A percentile compares a stretch with the other conserved stretches of the same genome.
Conservation (phyloP, 257 asterid genomes). For the Lantana camara region DNA sequence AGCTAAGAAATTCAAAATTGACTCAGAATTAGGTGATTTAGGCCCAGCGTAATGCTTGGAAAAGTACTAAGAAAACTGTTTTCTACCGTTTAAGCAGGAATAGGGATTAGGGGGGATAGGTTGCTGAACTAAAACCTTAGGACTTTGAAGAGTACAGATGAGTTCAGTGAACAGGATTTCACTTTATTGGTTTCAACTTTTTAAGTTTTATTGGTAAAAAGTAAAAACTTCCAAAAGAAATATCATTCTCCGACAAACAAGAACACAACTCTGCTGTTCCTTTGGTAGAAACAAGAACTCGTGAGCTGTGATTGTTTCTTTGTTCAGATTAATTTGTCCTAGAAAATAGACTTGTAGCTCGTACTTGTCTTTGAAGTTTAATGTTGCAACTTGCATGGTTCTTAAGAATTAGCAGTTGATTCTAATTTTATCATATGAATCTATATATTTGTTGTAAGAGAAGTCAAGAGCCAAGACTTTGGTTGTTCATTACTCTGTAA, state of each 20-base stretch:
- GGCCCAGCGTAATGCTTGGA: not conserved
- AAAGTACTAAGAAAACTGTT: too few relatives aligned
- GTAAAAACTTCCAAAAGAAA: too few relatives aligned
- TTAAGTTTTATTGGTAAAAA: too few relatives aligned
- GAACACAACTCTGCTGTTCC: too few relatives aligned
- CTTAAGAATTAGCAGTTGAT: not conserved
- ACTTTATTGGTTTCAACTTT: too few relatives aligned
- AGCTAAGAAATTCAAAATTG: not conserved
- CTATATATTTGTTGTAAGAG: not conserved
- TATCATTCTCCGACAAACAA: too few relatives aligned
- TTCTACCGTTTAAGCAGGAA: too few relatives aligned
- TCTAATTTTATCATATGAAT: not conserved
- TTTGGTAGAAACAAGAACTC: too few relatives aligned
- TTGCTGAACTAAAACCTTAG: too few relatives aligned
- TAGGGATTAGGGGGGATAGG: too few relatives aligned
- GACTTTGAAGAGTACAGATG: too few relatives aligned
- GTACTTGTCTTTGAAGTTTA: not conserved
- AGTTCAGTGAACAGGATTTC: too few relatives aligned
- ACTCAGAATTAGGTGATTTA: not conserved
- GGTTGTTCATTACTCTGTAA: not conserved
- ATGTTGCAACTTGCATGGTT: not conserved
- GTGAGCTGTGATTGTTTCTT: not conserved
- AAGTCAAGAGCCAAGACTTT: not conserved
- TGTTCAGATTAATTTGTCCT: not conserved
- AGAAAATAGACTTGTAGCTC: not conserved